Base-by-base conservation (phyloP, 352 stramenopile genomes). In the Phytophthora tubulina region DNA sequence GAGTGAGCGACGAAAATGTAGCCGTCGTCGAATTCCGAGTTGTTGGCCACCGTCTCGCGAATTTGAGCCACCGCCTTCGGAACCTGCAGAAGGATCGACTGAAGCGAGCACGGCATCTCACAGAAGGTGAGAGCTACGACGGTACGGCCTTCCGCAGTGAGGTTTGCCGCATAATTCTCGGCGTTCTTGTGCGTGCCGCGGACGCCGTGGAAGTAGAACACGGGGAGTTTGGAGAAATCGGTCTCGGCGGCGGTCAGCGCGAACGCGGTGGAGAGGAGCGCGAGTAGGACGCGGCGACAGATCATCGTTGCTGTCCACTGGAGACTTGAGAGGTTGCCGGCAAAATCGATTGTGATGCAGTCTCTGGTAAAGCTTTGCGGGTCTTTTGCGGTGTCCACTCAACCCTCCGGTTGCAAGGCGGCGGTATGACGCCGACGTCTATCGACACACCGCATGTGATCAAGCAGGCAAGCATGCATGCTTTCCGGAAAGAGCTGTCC, bases 1-100 rank as follows among this genome's bases (percentile, higher is more conserved):
- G 79, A 86, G 59, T 86, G 77, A 10, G 36, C 79, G 1, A 89
- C 60, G 32, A 89, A 76, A 52, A 83, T 66, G 75, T 89, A 87
- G 38, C 81, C 81, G 11, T 76, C 58, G 41, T 65, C 69, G 35
- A 82, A 85, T 1, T 35, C 46, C 11, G 57, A 53, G 65, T 76
- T 72, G 38, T 72, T 77, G 35, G 58, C 45, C 1, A 73, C 58
- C 11, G 80, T 50, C 13, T 71, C 51, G 1, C 65, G 74, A 49
- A 89, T 63, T 56, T 80, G 67, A 7, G 42, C 45, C n/a, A 86
- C 74, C 0, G 78, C 79, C 55, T 81, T 65, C 0, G 62, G 42
- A 4, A 86, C 69, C 30, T 89, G 81, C 10, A 67, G 61, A 0
- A 72, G 38, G 39, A 89, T 63, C 0, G 67, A 33, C 3, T 65